phyloP scores from a whole-genome alignment of 164 flowering plant genomes.

The Pachysandra terminalis region DNA sequence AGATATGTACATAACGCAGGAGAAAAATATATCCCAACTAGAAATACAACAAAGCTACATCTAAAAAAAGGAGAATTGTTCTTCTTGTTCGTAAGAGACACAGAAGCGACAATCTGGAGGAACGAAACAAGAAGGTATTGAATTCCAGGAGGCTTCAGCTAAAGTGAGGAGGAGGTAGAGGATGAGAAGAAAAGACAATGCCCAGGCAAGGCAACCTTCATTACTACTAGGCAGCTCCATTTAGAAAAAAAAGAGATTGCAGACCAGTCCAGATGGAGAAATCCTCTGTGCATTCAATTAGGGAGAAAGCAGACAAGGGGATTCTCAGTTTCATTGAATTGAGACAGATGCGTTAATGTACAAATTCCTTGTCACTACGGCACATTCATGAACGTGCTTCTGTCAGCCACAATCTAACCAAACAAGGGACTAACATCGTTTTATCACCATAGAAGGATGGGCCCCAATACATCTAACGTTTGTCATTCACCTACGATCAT shows the following conservation, averaged over 20 bases:
- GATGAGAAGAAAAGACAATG: neutral
- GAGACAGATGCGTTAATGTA: too few relatives aligned
- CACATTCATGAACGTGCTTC: neutral
- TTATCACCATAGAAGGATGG: too few relatives aligned
- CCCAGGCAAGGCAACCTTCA: neutral
- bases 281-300: too few relatives aligned
- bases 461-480: too few relatives aligned
- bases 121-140: neutral
- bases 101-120: neutral
- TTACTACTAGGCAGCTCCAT: neutral
- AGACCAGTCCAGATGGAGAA: too few relatives aligned
- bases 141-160: conserved; percentile 7
- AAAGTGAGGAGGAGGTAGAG: conserved; percentile 4
- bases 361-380: too few relatives aligned
- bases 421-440: too few relatives aligned
- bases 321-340: neutral
- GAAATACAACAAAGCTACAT: too few relatives aligned
- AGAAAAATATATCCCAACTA: too few relatives aligned
- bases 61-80: neutral
- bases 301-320: too few relatives aligned
- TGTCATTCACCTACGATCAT: too few relatives aligned
- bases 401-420: neutral
- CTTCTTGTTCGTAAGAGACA: neutral
- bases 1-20: neutral
- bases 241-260: too few relatives aligned